Evolutionary conservation across 768 basidiomycete species (phyloP).

Genomic region (Dacryopinax spathularia): DNA sequence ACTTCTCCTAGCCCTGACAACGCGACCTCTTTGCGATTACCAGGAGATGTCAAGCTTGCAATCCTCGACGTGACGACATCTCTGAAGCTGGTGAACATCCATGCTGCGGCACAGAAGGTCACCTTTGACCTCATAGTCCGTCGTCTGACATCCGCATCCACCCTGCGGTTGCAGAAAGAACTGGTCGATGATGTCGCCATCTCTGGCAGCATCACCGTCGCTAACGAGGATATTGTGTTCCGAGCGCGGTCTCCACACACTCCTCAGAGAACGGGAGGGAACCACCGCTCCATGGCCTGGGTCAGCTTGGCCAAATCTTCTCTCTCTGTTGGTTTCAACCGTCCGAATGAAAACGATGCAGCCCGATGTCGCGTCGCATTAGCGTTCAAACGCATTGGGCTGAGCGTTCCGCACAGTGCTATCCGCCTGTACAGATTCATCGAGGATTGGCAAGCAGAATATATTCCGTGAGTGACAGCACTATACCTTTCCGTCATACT

Average conservation of each 20-base stretch:
- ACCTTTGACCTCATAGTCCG: background rate
- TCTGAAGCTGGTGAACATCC: background rate
- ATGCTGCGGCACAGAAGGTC: background rate
- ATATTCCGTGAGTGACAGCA: slow-evolving; percentile 43
- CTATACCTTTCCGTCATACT: background rate
- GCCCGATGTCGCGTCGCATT: slow-evolving; percentile 7
- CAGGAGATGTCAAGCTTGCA: background rate
- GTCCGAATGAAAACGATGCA: background rate
- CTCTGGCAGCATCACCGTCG: background rate
- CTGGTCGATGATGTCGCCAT: background rate
- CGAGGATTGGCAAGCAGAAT: slow-evolving; percentile 72
- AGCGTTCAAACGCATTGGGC: slow-evolving; percentile 7
- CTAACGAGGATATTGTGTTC: background rate
- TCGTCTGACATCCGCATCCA: background rate
- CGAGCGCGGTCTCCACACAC: background rate
- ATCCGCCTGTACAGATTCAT: slow-evolving; percentile 62
- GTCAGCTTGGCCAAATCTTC: background rate
- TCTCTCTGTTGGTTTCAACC: background rate
- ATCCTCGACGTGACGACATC: background rate
- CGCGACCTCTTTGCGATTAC: background rate
- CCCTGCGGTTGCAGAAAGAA: background rate
- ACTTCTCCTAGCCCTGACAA: background rate
- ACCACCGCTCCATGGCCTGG: background rate
- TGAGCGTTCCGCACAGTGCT: slow-evolving; percentile 60
- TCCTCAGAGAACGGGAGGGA: background rate